Percentiles rank a stretch among this genome's conserved stretches.
phyloP scores from a whole-genome alignment of 129 eudicot species.

The Kitagawia praeruptora region DNA sequence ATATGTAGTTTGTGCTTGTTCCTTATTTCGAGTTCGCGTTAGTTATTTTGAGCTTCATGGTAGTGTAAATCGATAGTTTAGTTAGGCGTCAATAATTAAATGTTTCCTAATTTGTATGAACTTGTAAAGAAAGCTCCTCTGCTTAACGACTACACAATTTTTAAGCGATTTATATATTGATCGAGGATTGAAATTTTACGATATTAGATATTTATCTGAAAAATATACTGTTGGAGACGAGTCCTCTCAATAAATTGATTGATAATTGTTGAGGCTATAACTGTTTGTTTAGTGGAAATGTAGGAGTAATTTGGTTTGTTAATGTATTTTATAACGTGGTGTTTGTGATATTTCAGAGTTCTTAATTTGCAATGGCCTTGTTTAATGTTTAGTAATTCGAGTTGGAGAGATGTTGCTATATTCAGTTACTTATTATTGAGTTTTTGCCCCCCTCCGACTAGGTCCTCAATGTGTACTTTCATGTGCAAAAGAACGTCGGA shows the following conservation, averaged over 20 bases:
- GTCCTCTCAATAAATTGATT: background rate
- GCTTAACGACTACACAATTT: background rate
- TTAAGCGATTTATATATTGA: background rate
- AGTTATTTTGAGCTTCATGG: background rate
- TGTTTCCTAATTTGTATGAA: background rate
- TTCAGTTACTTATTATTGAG: background rate
- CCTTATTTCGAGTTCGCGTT: background rate
- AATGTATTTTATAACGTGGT: background rate
- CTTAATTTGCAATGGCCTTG: background rate
- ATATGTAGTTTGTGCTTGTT: background rate
- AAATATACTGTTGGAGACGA: background rate
- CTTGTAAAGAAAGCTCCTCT: background rate
- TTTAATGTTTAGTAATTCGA: background rate
- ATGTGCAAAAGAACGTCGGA: constrained; percentile 84
- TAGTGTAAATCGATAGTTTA: background rate
- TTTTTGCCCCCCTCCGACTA: constrained; percentile 20
- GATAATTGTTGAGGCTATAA: background rate
- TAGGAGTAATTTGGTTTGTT: background rate
- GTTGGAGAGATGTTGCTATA: constrained; percentile 8
- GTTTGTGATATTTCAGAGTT: background rate
- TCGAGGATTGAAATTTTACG: background rate
- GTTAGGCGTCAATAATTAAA: background rate
- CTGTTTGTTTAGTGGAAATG: background rate
- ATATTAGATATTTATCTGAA: background rate
- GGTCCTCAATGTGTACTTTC: constrained; percentile 92